phyloP scores from a whole-genome alignment of 1,284 basidiomycete genomes.

The Mycosarcoma maydis region DNA sequence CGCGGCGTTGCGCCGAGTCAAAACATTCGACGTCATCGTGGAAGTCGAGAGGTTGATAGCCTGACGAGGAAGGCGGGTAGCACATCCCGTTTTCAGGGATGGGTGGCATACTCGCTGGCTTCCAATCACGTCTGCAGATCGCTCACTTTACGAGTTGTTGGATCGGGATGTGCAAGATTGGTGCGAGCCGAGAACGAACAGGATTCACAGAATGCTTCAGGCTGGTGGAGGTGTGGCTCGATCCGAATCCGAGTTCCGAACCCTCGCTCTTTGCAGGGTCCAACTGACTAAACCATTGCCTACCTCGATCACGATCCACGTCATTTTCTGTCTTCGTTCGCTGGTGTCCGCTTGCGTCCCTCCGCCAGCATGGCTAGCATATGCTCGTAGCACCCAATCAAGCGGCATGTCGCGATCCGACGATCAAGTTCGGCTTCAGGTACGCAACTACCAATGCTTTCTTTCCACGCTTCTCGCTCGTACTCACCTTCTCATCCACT shows the following conservation, averaged over 20 bases:
- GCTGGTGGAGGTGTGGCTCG: too few relatives aligned
- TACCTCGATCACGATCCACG: too few relatives aligned
- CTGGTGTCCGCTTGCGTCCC: too few relatives aligned
- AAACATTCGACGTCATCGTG: constrained; percentile 14
- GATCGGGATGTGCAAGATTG: too few relatives aligned
- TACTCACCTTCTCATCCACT: background rate
- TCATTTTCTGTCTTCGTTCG: background rate
- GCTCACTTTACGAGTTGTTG: too few relatives aligned
- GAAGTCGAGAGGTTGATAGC: constrained; percentile 14
- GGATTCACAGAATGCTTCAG: background rate
- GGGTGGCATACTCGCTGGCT: constrained; percentile 31
- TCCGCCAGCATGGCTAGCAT: background rate
- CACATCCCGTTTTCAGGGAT: constrained; percentile 14
- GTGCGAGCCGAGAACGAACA: background rate
- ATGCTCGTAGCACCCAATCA: too few relatives aligned
- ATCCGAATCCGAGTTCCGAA: background rate
- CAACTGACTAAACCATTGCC: background rate
- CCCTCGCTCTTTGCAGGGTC: background rate
- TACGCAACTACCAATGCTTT: background rate
- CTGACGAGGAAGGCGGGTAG: constrained; percentile 29
- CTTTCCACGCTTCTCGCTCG: too few relatives aligned
- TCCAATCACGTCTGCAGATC: too few relatives aligned
- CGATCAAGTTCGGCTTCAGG: constrained; percentile 5
- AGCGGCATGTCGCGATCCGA: constrained; percentile 7
- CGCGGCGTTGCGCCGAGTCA: background rate